A percentile compares a stretch with the other conserved stretches of the same genome.
These are phyloP conservation scores for Solanum sejunctum DNA, from an alignment of 257 asterid species.

Conservation along the genomic window DNA sequence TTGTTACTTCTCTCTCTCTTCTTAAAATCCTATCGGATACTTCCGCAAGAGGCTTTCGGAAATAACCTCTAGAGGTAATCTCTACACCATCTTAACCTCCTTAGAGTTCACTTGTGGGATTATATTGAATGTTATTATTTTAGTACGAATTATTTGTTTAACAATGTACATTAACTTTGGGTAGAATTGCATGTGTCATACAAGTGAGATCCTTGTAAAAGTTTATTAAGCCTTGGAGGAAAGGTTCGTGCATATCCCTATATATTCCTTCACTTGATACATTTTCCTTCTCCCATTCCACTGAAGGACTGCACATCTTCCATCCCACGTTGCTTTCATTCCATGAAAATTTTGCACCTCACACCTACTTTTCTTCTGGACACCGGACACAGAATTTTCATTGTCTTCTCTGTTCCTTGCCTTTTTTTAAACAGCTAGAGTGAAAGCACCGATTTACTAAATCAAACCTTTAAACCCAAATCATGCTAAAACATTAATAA, in stretches of 20 bases:
- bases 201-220: background rate
- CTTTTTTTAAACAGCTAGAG: too few relatives aligned
- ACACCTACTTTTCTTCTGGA: background rate
- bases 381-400: background rate
- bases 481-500: background rate
- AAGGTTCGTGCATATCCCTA: background rate
- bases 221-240: background rate
- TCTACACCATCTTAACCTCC: too few relatives aligned
- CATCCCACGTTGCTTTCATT: background rate
- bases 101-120: too few relatives aligned
- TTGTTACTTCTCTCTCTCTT: too few relatives aligned
- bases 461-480: background rate
- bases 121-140: background rate
- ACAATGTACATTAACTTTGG: background rate
- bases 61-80: too few relatives aligned
- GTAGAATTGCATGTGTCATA: background rate
- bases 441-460: background rate
- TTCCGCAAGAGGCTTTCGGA: too few relatives aligned
- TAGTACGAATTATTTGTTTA: background rate
- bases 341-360: background rate
- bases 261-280: background rate
- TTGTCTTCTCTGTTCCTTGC: background rate
- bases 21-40: too few relatives aligned
- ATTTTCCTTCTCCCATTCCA: background rate
- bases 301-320: background rate